Percentiles rank a stretch among this genome's conserved stretches.
Evolutionary conservation across 805 yeast species (phyloP).

Genomic region (Millerozyma acaciae): DNA sequence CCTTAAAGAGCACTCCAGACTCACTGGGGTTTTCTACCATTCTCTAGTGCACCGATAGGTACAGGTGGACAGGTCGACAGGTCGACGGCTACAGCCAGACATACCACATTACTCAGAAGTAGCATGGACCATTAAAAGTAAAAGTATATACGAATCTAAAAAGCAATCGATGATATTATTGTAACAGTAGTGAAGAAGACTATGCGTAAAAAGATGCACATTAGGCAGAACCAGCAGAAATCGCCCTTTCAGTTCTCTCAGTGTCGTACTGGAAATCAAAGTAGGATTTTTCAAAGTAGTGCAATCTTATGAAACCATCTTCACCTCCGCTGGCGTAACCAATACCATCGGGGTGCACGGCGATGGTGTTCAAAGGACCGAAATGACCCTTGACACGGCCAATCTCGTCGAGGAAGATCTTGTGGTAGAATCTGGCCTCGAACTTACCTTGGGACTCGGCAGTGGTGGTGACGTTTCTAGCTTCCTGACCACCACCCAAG

Average conservation of each 20-base stretch:
- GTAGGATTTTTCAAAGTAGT: conserved; percentile 87
- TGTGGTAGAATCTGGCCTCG: conserved; percentile 94
- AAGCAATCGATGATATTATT: no score
- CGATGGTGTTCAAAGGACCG: conserved; percentile 95
- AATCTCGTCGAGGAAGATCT: conserved; percentile 90
- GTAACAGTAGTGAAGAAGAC: no score
- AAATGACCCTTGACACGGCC: conserved; percentile 98
- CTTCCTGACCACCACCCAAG: conserved; percentile 99
- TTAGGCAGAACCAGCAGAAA: conserved; percentile 28
- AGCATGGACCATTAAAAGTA: no score
- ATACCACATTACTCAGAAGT: no score
- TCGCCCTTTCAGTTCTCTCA: conserved; percentile 68
- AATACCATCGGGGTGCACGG: conserved; percentile 90
- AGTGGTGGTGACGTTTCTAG: conserved; percentile 97
- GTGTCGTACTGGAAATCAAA: conserved; percentile 91
- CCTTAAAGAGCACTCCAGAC: no score
- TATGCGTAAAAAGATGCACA: no score
- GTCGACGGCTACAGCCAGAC: no score
- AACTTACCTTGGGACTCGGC: conserved; percentile 90
- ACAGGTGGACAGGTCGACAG: no score
- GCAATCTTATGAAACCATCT: conserved; percentile 95
- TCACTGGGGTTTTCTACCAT: no score
- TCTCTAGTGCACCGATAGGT: no score
- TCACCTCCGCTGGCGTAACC: conserved; percentile 97
- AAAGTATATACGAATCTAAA: no score